A percentile compares a stretch with the other conserved stretches of the same genome.
These are phyloP conservation scores for Lenzites betulinus DNA, from an alignment of 768 basidiomycete species.

Conservation along the genomic window DNA sequence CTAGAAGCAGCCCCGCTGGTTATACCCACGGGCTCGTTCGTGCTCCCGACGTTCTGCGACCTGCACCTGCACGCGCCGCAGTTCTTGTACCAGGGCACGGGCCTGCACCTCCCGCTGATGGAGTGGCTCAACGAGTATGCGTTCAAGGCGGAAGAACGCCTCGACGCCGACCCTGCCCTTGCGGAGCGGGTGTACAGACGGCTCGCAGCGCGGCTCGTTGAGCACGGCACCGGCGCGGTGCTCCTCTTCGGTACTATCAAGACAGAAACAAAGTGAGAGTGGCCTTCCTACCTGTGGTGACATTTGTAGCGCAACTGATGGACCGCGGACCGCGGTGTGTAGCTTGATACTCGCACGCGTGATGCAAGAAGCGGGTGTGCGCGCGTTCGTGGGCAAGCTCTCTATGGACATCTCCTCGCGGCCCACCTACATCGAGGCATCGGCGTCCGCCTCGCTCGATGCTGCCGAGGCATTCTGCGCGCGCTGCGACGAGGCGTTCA, in stretches of 20 bases:
- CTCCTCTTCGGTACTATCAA: slow-evolving; percentile 85
- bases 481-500: slow-evolving; percentile 44
- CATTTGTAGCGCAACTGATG: background rate
- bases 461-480: slow-evolving; percentile 60
- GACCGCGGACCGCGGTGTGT: background rate
- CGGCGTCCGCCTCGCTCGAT: slow-evolving; percentile 48
- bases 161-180: slow-evolving; percentile 62
- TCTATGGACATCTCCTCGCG: slow-evolving; percentile 85
- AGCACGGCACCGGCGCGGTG: slow-evolving; percentile 77
- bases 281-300: background rate
- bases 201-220: slow-evolving; percentile 65
- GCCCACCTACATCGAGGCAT: slow-evolving; percentile 69
- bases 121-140: slow-evolving; percentile 84
- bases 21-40: slow-evolving; percentile 58
- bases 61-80: slow-evolving; percentile 89
- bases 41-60: slow-evolving; percentile 82
- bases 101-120: slow-evolving; percentile 82
- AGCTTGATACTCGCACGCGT: slow-evolving; percentile 78
- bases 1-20: slow-evolving; percentile 28
- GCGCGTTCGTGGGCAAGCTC: slow-evolving; percentile 87
- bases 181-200: slow-evolving; percentile 68
- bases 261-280: slow-evolving; percentile 73
- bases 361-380: slow-evolving; percentile 71
- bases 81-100: slow-evolving; percentile 85
- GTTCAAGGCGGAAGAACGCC: slow-evolving; percentile 74